phyloP scores from a whole-genome alignment of 2,329 filamentous ascomycete genomes.

The Sporothrix brasiliensis region DNA sequence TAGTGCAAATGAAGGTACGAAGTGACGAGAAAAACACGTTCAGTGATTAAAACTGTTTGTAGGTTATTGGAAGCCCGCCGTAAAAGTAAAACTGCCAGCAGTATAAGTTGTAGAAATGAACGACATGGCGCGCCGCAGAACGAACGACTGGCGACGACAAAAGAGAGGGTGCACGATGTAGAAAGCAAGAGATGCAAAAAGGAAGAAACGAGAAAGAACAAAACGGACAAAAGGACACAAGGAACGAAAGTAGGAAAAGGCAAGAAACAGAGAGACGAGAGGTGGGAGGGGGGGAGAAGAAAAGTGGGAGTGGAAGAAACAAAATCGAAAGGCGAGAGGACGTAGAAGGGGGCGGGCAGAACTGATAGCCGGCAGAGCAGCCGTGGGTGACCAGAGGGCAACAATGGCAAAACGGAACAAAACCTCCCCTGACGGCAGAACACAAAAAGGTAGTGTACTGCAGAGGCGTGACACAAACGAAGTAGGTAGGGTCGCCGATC shows the following conservation, averaged over 20 bases:
- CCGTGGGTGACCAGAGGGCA: not conserved
- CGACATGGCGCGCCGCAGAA: slow-evolving; percentile 24
- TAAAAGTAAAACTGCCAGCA: slow-evolving; percentile 23
- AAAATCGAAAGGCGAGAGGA: not conserved
- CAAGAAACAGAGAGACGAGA: not conserved
- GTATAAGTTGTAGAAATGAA: slow-evolving; percentile 20
- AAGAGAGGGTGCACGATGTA: slow-evolving; percentile 18
- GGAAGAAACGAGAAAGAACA: not conserved
- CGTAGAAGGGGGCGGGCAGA: slow-evolving; percentile 10
- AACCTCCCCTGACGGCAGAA: not conserved
- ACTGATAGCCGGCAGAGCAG: not conserved
- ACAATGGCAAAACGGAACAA: slow-evolving; percentile 14
- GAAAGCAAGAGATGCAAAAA: slow-evolving; percentile 8
- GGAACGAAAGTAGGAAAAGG: not conserved
- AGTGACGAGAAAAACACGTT: not conserved
- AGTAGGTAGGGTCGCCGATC: not conserved
- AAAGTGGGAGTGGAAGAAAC: not conserved
- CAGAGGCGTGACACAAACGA: not conserved
- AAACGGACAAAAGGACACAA: not conserved
- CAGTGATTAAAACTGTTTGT: too few relatives aligned
- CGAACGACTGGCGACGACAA: not conserved
- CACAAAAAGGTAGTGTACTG: not conserved
- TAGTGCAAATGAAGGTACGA: not conserved
- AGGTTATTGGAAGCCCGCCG: slow-evolving; percentile 6
- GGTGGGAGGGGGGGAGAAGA: not conserved